A percentile compares a stretch with the other conserved stretches of the same genome.
phyloP scores from a whole-genome alignment of 2,329 filamentous ascomycete species.

The Purpureocillium takamizusanense region DNA sequence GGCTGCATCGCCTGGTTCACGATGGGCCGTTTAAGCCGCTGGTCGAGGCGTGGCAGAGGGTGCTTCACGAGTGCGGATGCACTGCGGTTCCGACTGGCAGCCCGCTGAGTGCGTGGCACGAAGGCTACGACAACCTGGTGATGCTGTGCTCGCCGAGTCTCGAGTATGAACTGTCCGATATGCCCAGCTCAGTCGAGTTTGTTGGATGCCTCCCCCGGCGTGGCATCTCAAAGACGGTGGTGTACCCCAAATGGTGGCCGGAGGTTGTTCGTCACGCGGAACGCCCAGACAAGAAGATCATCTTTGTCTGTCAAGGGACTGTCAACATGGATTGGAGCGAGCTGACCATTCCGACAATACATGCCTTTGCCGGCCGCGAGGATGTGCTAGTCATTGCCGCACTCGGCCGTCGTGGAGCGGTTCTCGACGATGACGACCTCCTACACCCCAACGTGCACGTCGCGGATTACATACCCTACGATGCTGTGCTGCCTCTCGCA shows the following conservation, averaged over 20 bases:
- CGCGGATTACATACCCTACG: slow-evolving; percentile 39
- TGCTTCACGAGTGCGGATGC: slow-evolving; percentile 2
- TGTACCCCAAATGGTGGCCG: slow-evolving; percentile 2
- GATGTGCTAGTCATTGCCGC: slow-evolving; percentile 27
- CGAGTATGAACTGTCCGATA: slow-evolving; percentile 3
- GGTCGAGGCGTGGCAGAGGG: slow-evolving; percentile 4
- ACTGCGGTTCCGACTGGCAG: slow-evolving; percentile 1
- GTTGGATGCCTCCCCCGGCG: slow-evolving; percentile 4
- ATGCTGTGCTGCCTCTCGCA: slow-evolving; percentile 31
- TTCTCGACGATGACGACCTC: slow-evolving; percentile 12
- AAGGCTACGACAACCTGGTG: slow-evolving; percentile 3
- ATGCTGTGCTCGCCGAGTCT: slow-evolving; percentile 6
- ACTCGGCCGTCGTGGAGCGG: slow-evolving; percentile 16
- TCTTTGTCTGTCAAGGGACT: slow-evolving; percentile 40
- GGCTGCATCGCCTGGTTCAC: slow-evolving; percentile 6
- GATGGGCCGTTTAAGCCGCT: slow-evolving; percentile 6
- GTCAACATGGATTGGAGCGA: slow-evolving; percentile 26
- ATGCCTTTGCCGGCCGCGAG: slow-evolving; percentile 27
- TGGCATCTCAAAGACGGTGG: neutral
- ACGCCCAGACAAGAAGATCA: slow-evolving; percentile 27
- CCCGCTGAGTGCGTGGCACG: slow-evolving; percentile 4
- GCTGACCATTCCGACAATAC: slow-evolving; percentile 35
- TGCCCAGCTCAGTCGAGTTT: slow-evolving; percentile 3
- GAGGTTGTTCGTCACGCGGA: slow-evolving; percentile 3
- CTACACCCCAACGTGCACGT: slow-evolving; percentile 32